Base-by-base conservation (phyloP, 108 stramenopile genomes). In the Skeletonema potamos region DNA sequence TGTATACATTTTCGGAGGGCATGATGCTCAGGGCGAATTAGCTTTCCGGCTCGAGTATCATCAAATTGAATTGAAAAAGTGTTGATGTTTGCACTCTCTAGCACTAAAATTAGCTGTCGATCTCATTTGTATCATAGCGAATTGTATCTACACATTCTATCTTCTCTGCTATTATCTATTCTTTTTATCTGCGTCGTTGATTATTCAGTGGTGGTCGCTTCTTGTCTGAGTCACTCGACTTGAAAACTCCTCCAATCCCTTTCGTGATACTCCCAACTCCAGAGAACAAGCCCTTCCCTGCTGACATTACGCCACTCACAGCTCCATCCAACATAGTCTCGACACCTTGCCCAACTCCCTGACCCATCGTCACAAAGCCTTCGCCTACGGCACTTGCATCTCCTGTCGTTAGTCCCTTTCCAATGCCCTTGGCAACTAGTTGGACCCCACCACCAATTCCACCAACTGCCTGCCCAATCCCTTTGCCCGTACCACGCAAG, bases 391-490 rank as follows among this genome's bases (percentile, higher is more conserved):
- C 91, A 55, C 86, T 76, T 8, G 86, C 88, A 70, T 95, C 92
- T 13, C 92, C 94, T 58, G 76, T 85, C 12, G 78, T 77, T 8
- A 93, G 70, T 33, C 92, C 95, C 67, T 84, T 88, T 10, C 86
- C 91, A 60, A 93, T 86, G 6, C 94, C 94, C 64, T 88, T 89
- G 18, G 89, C 88, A 66, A 90, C 79, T 24, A 87, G 63, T 67
- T 85, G 63, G 12, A 80, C 84, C 5, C 92, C 92, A 27, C 94
- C 90, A 54, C 89, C 74, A 26, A 92, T 86, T 66, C 94, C 94
- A 11, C 94, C 92, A 65, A 90, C 37, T 1, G 87, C 80, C 34
- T 96, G 95, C 0, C 95, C 95, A 58, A 92, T 82, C 3, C 95
- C 92, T 75, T 88, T 87, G 32, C 95, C 95, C 27, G 88, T 81